These are phyloP conservation scores for Cyanodermella asteris DNA, from an alignment of 2,329 filamentous ascomycete species.

Conservation along the genomic window DNA sequence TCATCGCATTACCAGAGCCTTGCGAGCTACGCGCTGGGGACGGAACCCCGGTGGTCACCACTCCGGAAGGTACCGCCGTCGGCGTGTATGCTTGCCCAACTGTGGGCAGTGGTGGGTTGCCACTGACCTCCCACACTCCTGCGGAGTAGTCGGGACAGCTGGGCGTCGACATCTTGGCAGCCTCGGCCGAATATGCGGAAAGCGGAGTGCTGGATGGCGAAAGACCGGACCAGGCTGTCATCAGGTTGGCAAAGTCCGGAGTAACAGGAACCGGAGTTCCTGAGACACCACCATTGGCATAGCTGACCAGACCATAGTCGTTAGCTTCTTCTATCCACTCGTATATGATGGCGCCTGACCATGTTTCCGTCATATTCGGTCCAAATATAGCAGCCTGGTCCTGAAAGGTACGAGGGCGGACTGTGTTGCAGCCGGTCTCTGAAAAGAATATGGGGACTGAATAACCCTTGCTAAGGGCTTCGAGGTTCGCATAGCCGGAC, in stretches of 20 bases:
- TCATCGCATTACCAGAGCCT: no score
- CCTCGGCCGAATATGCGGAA: constrained; percentile 42
- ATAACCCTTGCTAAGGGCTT: constrained; percentile 45
- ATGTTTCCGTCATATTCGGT: constrained; percentile 43
- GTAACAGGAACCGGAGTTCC: constrained; percentile 51
- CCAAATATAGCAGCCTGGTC: constrained; percentile 61
- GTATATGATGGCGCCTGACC: constrained; percentile 65
- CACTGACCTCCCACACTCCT: constrained; percentile 51
- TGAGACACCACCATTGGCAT: constrained; percentile 38
- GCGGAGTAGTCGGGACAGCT: constrained; percentile 48
- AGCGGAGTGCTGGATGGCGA: constrained; percentile 45
- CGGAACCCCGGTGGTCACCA: neutral
- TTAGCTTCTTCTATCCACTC: constrained; percentile 79
- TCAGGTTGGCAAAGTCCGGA: constrained; percentile 62
- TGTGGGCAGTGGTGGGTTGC: constrained; percentile 46
- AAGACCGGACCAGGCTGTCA: constrained; percentile 52
- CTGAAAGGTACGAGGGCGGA: constrained; percentile 20
- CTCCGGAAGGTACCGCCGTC: neutral
- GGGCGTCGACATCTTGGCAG: constrained; percentile 37
- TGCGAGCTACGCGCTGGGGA: neutral
- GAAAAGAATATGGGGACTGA: constrained; percentile 78
- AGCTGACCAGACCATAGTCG: constrained; percentile 60
- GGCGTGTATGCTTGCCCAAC: constrained; percentile 34
- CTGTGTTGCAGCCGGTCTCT: constrained; percentile 60
- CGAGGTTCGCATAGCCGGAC: constrained; percentile 49